These are phyloP conservation scores for Favolaschia claudopus DNA, from an alignment of 768 basidiomycete species.

Conservation along the genomic window DNA sequence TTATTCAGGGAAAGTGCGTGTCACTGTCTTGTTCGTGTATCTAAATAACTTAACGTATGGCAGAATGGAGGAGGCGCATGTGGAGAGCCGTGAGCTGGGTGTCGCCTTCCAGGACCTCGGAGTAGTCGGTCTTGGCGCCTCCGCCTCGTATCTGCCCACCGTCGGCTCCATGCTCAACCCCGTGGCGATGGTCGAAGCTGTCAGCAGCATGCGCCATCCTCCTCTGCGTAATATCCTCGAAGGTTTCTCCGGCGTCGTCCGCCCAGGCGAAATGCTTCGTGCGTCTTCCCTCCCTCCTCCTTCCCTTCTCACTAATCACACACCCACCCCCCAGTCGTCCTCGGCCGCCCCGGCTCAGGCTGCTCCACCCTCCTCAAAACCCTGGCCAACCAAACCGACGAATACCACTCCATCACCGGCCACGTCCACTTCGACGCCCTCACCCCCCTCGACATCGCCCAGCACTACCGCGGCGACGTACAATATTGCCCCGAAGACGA, in stretches of 20 bases:
- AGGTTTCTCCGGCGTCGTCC: conserved; percentile 69
- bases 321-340: conserved; percentile 62
- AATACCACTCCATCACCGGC: conserved; percentile 74
- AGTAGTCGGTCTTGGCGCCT: conserved; percentile 58
- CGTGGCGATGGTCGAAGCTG: conserved; percentile 43
- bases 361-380: conserved; percentile 89
- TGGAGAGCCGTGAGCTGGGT: conserved; percentile 52
- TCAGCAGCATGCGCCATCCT: conserved; percentile 63
- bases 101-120: conserved; percentile 59
- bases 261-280: conserved; percentile 83
- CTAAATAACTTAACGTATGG: neutral
- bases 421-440: conserved; percentile 81
- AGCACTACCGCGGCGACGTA: conserved; percentile 80
- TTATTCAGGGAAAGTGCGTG: conserved; percentile 34
- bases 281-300: no score
- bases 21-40: neutral
- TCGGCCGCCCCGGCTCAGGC: conserved; percentile 86
- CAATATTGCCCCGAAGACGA: conserved; percentile 88
- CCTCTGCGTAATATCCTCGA: conserved; percentile 68
- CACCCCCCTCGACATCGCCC: conserved; percentile 64
- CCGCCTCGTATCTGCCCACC: conserved; percentile 54
- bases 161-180: conserved; percentile 65
- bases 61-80: conserved; percentile 42
- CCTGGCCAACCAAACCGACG: conserved; percentile 76
- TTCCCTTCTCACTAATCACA: neutral